phyloP scores from a whole-genome alignment of 179 eudicot genomes.

The Spinacia oleracea region DNA sequence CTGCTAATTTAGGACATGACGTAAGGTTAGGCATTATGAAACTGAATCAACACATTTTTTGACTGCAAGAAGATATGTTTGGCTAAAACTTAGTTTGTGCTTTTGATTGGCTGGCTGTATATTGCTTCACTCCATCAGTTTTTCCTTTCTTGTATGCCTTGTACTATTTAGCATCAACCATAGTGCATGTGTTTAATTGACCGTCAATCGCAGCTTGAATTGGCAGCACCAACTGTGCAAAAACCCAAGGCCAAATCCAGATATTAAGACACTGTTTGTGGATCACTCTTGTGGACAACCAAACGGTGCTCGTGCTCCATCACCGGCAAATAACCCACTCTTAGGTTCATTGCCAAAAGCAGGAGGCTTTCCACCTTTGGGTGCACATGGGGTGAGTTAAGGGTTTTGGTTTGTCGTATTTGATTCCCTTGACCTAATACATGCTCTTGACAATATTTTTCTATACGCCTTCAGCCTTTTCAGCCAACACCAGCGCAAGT shows the following conservation, averaged over 20 bases:
- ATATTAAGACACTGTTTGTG: conserved; percentile 89
- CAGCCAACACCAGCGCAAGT: conserved; percentile 67
- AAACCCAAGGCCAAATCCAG: conserved; percentile 93
- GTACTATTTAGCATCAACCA: background rate
- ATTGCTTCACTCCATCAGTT: background rate
- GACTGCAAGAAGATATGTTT: background rate
- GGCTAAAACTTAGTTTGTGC: background rate
- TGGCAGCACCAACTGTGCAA: conserved; percentile 99
- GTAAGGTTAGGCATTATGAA: background rate
- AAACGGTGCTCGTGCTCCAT: conserved; percentile 95
- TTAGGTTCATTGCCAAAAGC: conserved; percentile 76
- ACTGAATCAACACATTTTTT: background rate
- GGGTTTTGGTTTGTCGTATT: conserved; percentile 9
- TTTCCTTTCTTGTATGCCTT: conserved; percentile 6
- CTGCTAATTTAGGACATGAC: background rate
- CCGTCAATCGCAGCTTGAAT: conserved; percentile 62
- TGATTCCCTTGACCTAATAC: conserved; percentile 5
- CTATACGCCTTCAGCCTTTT: conserved; percentile 41
- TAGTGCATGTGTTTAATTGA: conserved; percentile 14
- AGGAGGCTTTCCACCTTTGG: conserved; percentile 88
- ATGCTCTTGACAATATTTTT: conserved; percentile 12
- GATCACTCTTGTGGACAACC: conserved; percentile 93
- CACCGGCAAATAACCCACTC: conserved; percentile 77
- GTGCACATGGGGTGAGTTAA: conserved; percentile 82
- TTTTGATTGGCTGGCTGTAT: background rate